Evolutionary conservation across 2,329 filamentous ascomycete species (phyloP).

Genomic region (Ceratocystis cacaofunesta): DNA sequence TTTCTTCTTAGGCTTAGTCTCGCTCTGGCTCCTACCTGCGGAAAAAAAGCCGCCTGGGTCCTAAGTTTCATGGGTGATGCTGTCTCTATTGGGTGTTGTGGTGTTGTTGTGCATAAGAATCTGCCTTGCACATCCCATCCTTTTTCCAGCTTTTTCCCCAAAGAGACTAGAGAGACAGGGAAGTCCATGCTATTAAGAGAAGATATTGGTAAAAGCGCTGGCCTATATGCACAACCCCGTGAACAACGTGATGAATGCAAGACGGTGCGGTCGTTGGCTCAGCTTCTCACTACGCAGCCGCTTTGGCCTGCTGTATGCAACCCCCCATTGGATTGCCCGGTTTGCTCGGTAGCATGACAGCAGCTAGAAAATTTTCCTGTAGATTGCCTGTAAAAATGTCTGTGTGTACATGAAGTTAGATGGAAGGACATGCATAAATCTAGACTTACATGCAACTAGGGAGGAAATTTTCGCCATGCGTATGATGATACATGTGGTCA

Average conservation of each 20-base stretch:
- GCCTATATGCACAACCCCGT: not conserved
- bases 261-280: not conserved
- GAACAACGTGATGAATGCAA: not conserved
- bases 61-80: not conserved
- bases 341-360: not conserved
- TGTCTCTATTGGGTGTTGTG: not conserved
- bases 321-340: not conserved
- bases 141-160: not conserved
- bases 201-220: not conserved
- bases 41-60: not conserved
- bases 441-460: no score
- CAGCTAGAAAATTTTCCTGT: not conserved
- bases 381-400: not conserved
- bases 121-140: slow-evolving; percentile 3
- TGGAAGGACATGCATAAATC: no score
- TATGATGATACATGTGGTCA: no score
- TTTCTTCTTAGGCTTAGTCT: no score
- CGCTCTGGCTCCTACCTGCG: not conserved
- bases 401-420: not conserved
- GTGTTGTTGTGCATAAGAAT: not conserved
- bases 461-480: no score
- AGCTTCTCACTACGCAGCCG: not conserved
- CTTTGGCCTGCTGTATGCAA: not conserved
- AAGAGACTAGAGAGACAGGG: not conserved
- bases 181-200: not conserved